phyloP scores from a whole-genome alignment of 139 green algal genomes.

The Chlamydomonas applanata region DNA sequence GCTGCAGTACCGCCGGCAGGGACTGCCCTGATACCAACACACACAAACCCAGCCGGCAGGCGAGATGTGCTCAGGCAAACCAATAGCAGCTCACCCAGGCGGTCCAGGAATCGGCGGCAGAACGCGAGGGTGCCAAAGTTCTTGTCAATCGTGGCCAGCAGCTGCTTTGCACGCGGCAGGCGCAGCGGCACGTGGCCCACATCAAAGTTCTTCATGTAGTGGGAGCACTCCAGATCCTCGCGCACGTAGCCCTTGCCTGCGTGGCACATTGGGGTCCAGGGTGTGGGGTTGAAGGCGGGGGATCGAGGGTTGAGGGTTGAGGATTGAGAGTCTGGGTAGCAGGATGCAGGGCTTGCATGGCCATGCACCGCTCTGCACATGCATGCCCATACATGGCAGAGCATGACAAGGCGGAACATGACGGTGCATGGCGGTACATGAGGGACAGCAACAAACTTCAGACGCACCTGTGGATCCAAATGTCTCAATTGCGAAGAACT shows the following conservation, averaged over 20 bases:
- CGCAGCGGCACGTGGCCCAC: slow-evolving; percentile 86
- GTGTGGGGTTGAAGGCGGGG: too few species aligned
- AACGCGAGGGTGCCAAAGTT: slow-evolving; percentile 99
- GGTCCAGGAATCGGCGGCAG: slow-evolving; percentile 92
- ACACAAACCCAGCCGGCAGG: background rate
- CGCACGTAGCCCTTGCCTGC: slow-evolving; percentile 85
- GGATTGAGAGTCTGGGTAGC: too few species aligned
- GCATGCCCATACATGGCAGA: too few species aligned
- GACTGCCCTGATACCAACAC: background rate
- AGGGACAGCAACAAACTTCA: background rate
- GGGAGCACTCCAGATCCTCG: slow-evolving; percentile 96
- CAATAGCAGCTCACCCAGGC: slow-evolving; percentile 73
- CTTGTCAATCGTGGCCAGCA: slow-evolving; percentile 93
- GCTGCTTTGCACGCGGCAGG: slow-evolving; percentile 90
- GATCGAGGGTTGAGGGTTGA: too few species aligned
- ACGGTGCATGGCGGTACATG: background rate
- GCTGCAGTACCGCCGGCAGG: background rate
- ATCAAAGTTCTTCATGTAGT: slow-evolving; percentile 99
- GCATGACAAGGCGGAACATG: too few species aligned
- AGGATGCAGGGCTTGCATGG: too few species aligned
- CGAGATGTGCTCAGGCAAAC: too few species aligned
- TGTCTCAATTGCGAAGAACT: slow-evolving; percentile 99
- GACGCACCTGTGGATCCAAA: slow-evolving; percentile 88
- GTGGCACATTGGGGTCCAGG: too few species aligned
- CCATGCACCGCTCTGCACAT: too few species aligned